These are phyloP conservation scores for Ganoderma resinaceum DNA, from an alignment of 1,284 basidiomycete species.

Conservation along the genomic window DNA sequence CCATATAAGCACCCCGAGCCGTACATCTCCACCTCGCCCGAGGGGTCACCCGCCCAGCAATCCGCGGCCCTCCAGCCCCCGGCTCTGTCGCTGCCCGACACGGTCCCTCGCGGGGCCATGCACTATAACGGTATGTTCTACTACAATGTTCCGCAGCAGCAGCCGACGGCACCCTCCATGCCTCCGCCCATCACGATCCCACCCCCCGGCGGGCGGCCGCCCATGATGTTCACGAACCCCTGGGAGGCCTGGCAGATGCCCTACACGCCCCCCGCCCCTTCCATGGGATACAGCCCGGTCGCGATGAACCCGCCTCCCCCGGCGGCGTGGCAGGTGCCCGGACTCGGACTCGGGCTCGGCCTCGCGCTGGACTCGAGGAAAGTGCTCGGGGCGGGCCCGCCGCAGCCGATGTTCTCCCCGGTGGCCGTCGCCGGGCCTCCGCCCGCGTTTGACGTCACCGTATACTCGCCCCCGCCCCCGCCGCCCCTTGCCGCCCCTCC, in stretches of 20 bases:
- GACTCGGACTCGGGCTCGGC: neutral
- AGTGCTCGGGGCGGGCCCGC: neutral
- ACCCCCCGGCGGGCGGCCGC: conserved; percentile 23
- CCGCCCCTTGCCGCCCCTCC: neutral
- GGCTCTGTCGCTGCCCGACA: conserved; percentile 10
- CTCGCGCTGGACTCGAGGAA: neutral
- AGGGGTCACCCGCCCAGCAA: conserved; percentile 19
- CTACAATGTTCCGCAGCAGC: conserved; percentile 18
- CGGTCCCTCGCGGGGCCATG: conserved; percentile 24
- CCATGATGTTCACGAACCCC: conserved; percentile 20
- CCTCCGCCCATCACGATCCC: conserved; percentile 21
- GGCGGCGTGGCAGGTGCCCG: neutral
- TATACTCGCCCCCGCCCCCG: neutral
- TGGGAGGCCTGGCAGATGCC: conserved; percentile 24
- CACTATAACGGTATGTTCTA: conserved; percentile 27
- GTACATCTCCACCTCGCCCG: conserved; percentile 33
- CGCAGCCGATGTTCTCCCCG: conserved; percentile 1
- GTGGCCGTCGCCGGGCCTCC: neutral
- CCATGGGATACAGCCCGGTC: neutral
- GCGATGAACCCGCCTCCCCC: neutral
- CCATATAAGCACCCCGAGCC: conserved; percentile 43
- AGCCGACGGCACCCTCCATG: conserved; percentile 17
- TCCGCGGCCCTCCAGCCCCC: conserved; percentile 1
- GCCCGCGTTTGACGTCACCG: neutral
- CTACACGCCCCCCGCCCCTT: conserved; percentile 7